Conservation (phyloP, 768 basidiomycete genomes). For the Collybia sordida region DNA sequence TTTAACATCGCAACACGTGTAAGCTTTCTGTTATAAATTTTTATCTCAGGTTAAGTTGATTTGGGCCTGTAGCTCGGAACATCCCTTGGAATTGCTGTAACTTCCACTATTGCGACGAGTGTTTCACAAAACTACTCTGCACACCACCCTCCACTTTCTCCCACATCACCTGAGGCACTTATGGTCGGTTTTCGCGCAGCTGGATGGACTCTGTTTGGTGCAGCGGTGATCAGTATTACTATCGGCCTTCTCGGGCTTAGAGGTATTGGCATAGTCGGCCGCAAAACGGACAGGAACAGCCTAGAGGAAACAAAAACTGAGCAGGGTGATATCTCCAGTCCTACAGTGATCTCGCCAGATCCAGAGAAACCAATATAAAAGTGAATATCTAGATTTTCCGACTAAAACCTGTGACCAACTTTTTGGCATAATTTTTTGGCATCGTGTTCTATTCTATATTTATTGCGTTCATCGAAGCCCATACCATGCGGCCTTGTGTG, state of each 20-base stretch:
- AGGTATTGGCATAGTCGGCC: not conserved
- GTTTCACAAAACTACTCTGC: not conserved
- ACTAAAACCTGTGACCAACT: too few species aligned
- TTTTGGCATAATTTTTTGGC: too few species aligned
- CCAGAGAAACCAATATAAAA: too few species aligned
- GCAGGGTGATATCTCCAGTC: too few species aligned
- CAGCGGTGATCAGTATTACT: not conserved
- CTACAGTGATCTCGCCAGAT: too few species aligned
- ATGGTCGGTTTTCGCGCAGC: not conserved
- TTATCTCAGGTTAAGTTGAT: not conserved
- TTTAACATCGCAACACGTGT: constrained; percentile 2
- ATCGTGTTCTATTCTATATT: too few species aligned
- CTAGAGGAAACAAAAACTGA: too few species aligned
- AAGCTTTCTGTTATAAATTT: not conserved
- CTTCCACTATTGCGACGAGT: not conserved
- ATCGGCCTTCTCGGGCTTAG: not conserved
- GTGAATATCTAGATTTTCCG: too few species aligned
- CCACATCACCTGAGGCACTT: not conserved
- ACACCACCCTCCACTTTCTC: not conserved
- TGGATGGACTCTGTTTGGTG: not conserved
- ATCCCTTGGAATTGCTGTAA: not conserved
- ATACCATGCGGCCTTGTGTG: too few species aligned
- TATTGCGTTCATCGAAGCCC: too few species aligned
- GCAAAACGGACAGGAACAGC: not conserved
- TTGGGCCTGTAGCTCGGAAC: not conserved